These are phyloP conservation scores for Notholithocarpus densiflorus DNA, from an alignment of 306 rosid species.

Conservation along the genomic window DNA sequence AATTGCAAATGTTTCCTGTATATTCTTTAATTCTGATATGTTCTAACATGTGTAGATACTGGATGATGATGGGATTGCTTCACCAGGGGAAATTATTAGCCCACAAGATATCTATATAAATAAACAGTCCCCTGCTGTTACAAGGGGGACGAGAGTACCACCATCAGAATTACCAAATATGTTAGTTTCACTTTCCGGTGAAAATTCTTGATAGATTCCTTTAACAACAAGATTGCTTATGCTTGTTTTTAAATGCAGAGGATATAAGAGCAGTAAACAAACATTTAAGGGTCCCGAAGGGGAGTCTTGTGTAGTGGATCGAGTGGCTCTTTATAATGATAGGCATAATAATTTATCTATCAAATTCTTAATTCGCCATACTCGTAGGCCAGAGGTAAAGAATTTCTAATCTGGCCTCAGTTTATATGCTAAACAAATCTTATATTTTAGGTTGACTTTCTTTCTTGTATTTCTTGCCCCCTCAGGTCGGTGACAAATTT, in stretches of 20 bases:
- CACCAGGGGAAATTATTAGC: slow-evolving; percentile 85
- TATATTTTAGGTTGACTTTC: slow-evolving; percentile 16
- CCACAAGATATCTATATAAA: slow-evolving; percentile 60
- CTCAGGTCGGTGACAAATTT: slow-evolving; percentile 87
- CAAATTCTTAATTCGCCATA: slow-evolving; percentile 74
- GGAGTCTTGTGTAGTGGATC: slow-evolving; percentile 74
- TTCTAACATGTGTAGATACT: slow-evolving; percentile 45
- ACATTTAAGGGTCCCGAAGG: slow-evolving; percentile 66
- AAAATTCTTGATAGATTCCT: neutral
- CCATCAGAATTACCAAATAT: slow-evolving; percentile 50
- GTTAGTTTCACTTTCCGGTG: slow-evolving; percentile 25
- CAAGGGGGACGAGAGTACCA: slow-evolving; percentile 30
- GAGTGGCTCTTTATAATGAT: slow-evolving; percentile 78
- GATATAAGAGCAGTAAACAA: slow-evolving; percentile 38
- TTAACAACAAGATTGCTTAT: slow-evolving; percentile 5
- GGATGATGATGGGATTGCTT: slow-evolving; percentile 92
- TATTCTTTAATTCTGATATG: neutral
- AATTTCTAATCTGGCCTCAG: slow-evolving; percentile 9
- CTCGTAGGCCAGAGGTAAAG: slow-evolving; percentile 93
- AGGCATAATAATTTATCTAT: slow-evolving; percentile 60
- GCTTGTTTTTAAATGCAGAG: slow-evolving; percentile 43
- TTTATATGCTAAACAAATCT: neutral
- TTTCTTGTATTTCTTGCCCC: slow-evolving; percentile 18
- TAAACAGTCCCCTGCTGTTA: slow-evolving; percentile 61
- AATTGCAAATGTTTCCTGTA: neutral